Conservation (phyloP, 2,329 filamentous ascomycete species). For the Verticillium isaacii region DNA sequence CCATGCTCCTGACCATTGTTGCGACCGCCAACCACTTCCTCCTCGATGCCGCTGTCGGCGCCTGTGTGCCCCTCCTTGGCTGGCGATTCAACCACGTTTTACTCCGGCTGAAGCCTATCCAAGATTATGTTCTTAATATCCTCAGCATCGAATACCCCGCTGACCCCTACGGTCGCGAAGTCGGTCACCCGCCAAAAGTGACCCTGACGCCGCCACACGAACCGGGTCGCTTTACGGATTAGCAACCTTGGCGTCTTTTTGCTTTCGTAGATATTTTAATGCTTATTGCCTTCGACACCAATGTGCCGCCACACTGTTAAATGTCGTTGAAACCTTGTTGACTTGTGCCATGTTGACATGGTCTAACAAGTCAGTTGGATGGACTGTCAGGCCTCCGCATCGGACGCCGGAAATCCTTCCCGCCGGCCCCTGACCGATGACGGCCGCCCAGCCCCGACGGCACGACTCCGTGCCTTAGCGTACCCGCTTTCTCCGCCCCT, state of each 20-base stretch:
- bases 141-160: background rate
- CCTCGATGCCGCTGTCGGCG: constrained; percentile 28
- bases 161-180: background rate
- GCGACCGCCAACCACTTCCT: constrained; percentile 36
- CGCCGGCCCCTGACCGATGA: background rate
- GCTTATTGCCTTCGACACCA: too few species aligned
- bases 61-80: constrained; percentile 25
- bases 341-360: too few species aligned
- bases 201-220: background rate
- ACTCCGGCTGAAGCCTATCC: constrained; percentile 19
- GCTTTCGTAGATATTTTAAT: background rate
- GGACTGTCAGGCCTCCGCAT: background rate
- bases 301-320: too few species aligned
- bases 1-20: constrained; percentile 35
- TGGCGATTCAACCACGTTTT: constrained; percentile 25
- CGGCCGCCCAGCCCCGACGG: background rate
- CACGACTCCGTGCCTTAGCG: background rate
- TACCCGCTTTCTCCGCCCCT: background rate
- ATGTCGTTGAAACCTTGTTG: too few species aligned
- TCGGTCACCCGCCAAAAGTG: background rate
- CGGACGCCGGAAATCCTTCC: background rate
- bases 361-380: too few species aligned
- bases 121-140: constrained; percentile 19
- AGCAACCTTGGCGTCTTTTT: background rate
- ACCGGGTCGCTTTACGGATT: background rate